phyloP scores from a whole-genome alignment of 345 rosid species.

The Euphorbia pulcherrima region DNA sequence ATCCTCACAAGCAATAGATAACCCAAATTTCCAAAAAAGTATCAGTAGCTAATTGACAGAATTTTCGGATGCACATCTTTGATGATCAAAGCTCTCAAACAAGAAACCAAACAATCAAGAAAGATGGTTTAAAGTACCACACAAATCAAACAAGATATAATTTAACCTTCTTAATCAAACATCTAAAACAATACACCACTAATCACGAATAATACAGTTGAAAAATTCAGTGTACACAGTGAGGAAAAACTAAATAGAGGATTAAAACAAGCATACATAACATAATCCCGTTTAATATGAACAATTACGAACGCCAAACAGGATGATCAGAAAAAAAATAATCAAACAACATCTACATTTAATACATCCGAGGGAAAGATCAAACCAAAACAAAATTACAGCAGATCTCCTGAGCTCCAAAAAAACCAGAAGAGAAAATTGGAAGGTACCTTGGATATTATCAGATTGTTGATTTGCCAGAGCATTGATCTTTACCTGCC shows the following conservation, averaged over 20 bases:
- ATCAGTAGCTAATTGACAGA: background rate
- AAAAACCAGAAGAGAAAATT: too few relatives aligned
- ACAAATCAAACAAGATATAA: background rate
- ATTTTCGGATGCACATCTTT: background rate
- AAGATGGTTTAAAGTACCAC: background rate
- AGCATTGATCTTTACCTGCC: conserved; percentile 55
- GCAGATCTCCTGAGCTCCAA: conserved; percentile 24
- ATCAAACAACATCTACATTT: background rate
- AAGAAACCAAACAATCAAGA: background rate
- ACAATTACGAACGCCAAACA: too few relatives aligned
- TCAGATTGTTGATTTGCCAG: conserved; percentile 53
- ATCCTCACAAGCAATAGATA: background rate
- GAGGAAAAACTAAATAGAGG: too few relatives aligned
- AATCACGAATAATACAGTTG: too few relatives aligned
- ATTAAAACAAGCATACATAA: background rate
- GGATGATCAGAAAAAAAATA: conserved; percentile 3
- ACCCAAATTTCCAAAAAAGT: conserved; percentile 9
- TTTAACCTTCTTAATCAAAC: background rate
- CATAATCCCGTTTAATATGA: too few relatives aligned
- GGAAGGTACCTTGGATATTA: conserved; percentile 52
- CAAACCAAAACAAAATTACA: background rate
- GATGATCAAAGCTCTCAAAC: conserved; percentile 1
- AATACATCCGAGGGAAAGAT: background rate
- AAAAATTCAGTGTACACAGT: background rate
- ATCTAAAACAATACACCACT: background rate